Percentiles rank a stretch among this genome's conserved stretches.
Conservation (phyloP, 2,329 filamentous ascomycete genomes). For the Aspergillus brunneoviolaceus region DNA sequence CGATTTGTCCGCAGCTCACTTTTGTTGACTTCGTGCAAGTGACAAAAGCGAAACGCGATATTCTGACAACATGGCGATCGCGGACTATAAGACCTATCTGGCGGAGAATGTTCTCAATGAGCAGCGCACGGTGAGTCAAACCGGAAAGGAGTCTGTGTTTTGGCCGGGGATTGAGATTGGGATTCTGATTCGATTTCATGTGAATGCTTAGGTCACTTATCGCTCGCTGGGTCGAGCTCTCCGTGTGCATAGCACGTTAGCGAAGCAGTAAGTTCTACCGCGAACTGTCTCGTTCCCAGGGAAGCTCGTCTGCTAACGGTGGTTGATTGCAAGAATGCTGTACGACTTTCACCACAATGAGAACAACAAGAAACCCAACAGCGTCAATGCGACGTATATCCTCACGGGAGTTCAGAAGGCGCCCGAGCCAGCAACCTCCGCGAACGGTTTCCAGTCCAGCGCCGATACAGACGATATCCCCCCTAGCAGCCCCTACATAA, state of each 20-base stretch:
- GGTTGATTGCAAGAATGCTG: conserved; percentile 63
- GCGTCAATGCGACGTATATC: conserved; percentile 90
- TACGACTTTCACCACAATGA: conserved; percentile 81
- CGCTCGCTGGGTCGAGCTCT: conserved; percentile 77
- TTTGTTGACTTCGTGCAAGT: not conserved
- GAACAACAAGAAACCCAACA: conserved; percentile 70
- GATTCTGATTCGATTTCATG: conserved; percentile 1
- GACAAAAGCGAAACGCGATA: not conserved
- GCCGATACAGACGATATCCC: conserved; percentile 60
- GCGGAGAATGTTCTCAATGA: conserved; percentile 75
- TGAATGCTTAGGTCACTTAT: conserved; percentile 72
- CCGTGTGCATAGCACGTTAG: conserved; percentile 79
- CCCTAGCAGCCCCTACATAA: conserved; percentile 66
- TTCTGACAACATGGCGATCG: conserved; percentile 35
- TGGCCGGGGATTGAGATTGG: too few species aligned
- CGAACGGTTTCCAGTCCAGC: conserved; percentile 44
- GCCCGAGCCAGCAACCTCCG: conserved; percentile 26
- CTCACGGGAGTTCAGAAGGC: conserved; percentile 67
- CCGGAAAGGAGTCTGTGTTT: not conserved
- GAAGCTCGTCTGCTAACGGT: conserved; percentile 19
- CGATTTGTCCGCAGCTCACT: not conserved
- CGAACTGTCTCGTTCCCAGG: not conserved
- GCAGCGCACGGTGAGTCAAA: conserved; percentile 62
- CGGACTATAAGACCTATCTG: conserved; percentile 68
- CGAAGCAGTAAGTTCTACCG: conserved; percentile 71